These are phyloP conservation scores for Kuraishia piskuri DNA, from an alignment of 805 yeast species.

Conservation along the genomic window DNA sequence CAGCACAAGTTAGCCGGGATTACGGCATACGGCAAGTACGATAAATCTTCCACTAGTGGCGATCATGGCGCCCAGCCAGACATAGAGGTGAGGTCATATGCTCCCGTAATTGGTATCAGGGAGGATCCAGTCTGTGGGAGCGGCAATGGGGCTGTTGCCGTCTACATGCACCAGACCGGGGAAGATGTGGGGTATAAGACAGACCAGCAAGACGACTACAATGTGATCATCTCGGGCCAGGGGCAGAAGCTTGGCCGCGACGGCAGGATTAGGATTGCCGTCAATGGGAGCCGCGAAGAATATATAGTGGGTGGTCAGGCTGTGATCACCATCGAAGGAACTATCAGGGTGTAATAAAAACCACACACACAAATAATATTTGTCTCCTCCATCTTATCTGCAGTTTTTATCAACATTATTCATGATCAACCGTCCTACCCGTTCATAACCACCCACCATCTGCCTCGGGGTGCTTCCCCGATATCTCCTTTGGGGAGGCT, in stretches of 20 bases:
- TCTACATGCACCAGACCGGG: background rate
- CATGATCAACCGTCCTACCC: too few species aligned
- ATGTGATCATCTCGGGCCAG: background rate
- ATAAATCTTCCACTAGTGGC: too few species aligned
- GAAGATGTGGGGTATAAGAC: background rate
- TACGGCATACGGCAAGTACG: constrained; percentile 28
- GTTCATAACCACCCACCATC: too few species aligned
- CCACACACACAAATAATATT: too few species aligned
- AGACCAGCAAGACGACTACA: background rate
- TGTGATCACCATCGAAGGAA: background rate
- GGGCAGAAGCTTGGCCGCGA: background rate
- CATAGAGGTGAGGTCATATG: constrained; percentile 35
- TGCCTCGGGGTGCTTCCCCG: too few species aligned
- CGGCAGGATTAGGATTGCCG: background rate
- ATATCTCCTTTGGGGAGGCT: too few species aligned
- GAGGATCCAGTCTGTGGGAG: constrained; percentile 53
- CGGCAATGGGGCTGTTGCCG: constrained; percentile 24
- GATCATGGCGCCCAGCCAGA: constrained; percentile 15
- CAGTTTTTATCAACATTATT: too few species aligned
- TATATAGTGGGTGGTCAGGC: constrained; percentile 1
- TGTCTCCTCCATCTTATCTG: too few species aligned
- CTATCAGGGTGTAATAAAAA: background rate
- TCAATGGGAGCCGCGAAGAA: background rate
- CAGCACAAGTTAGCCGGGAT: constrained; percentile 23
- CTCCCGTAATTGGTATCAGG: constrained; percentile 23